Evolutionary conservation across 1,139 yeast genomes (phyloP), one percentile per base, ranked within the genome.

Genomic region (Geotrichum histeridarum): DNA sequence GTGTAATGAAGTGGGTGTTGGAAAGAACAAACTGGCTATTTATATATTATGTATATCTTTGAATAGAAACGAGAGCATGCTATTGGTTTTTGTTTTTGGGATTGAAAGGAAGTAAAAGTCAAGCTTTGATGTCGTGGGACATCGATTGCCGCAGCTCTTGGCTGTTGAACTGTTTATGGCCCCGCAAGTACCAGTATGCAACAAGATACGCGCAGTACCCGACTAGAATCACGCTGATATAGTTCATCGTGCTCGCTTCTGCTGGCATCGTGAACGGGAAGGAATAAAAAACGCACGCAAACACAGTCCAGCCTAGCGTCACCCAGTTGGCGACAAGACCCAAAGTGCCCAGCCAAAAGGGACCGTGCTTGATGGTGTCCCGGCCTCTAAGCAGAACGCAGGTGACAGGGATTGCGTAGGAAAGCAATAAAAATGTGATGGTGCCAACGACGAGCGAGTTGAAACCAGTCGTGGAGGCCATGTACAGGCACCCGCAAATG

Each of bases 251-350:
- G 14, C 67, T 66, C 64, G 80, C 77, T 2, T 81, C 78, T 12
- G 87, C 78, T 51, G 86, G 87, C 57, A 86, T 74, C 42, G 82
- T 82, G 1, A 89, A 86, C 1, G 95, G 95, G 67, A 86, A 72
- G 60, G 91, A 85, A 48, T 87, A 76, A 2, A 85, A 71, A 57
- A 82, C 76, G 52, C 86, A 81, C 45, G 85, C 69, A 22, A 78
- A 55, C 3, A 86, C 75, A 83, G 93, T 86, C 50, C 78, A 63
- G n/a, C 84, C 76, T 32, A 91, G 79, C 1, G 83, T 67, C 1
- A 77, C 67, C 63, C 86, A 85, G 55, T 87, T 73, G 15, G 82
- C 74, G 58, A 80, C 67, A 2, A 74, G 63, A 33, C 93, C 91
- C 59, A 81, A 54, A 57, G 76, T 74, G 14, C 90, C 90, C 51